These are phyloP conservation scores for Psilocybe sp. DNA, from an alignment of 768 basidiomycete genomes.

Conservation along the genomic window DNA sequence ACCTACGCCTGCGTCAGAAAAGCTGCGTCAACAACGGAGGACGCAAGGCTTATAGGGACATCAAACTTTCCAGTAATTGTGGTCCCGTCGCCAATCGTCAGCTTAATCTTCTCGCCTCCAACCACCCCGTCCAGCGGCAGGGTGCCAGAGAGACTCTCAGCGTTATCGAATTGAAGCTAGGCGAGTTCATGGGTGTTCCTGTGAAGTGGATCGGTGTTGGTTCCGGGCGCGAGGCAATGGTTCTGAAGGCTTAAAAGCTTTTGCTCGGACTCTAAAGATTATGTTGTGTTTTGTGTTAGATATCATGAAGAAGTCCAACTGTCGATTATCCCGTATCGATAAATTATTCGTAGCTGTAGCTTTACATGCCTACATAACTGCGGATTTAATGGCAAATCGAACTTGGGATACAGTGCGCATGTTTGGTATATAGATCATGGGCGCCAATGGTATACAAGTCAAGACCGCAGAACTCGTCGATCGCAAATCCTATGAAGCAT, in stretches of 20 bases:
- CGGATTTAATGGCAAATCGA: too few species aligned
- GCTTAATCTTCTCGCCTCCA: neutral
- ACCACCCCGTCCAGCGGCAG: slow-evolving; percentile 1
- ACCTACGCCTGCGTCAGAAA: too few species aligned
- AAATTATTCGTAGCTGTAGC: neutral
- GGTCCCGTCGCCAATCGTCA: neutral
- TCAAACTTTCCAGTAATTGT: too few species aligned
- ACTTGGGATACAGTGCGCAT: too few species aligned
- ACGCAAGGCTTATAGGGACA: too few species aligned
- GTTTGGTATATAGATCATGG: neutral
- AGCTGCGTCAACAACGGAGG: too few species aligned
- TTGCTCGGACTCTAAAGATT: neutral
- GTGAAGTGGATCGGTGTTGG: slow-evolving; percentile 95
- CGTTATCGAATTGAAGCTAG: neutral
- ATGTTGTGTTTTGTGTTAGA: neutral
- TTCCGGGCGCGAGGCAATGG: slow-evolving; percentile 80
- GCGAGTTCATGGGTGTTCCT: slow-evolving; percentile 56
- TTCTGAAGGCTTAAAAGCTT: slow-evolving; percentile 22
- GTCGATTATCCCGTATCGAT: neutral
- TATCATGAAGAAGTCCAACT: neutral
- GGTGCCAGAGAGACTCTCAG: neutral
- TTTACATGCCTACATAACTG: neutral
- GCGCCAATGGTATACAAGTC: neutral
- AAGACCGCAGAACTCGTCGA: too few species aligned
- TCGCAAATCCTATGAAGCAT: too few species aligned